Conservation (phyloP, 1,284 basidiomycete genomes). For the Sporisorium sorghi region DNA sequence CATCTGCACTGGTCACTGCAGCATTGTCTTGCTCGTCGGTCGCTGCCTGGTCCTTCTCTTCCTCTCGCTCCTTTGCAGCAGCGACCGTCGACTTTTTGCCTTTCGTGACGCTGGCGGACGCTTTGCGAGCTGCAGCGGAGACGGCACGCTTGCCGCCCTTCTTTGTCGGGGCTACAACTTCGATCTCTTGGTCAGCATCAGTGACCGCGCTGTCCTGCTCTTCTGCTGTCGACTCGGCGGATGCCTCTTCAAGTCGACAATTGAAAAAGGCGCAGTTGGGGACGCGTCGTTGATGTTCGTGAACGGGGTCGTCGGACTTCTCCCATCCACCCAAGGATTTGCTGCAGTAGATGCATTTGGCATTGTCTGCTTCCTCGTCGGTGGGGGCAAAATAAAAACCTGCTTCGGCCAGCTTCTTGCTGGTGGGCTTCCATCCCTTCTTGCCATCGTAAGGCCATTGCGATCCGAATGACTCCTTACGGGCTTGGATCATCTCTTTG, state of each 20-base stretch:
- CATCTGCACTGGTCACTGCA: background rate
- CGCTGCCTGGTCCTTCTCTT: background rate
- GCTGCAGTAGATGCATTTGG: slow-evolving; percentile 67
- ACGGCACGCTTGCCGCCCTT: slow-evolving; percentile 39
- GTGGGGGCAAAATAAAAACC: slow-evolving; percentile 67
- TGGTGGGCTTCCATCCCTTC: slow-evolving; percentile 68
- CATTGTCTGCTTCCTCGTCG: slow-evolving; percentile 61
- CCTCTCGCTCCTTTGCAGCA: slow-evolving; percentile 11
- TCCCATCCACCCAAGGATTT: slow-evolving; percentile 67
- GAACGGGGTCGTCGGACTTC: slow-evolving; percentile 65
- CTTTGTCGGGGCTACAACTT: slow-evolving; percentile 6
- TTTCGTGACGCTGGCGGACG: slow-evolving; percentile 26
- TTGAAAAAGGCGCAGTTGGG: slow-evolving; percentile 68
- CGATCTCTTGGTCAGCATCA: slow-evolving; percentile 1
- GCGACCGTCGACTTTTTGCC: slow-evolving; percentile 17
- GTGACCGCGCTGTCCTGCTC: slow-evolving; percentile 4
- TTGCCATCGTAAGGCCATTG: slow-evolving; percentile 67
- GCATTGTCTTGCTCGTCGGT: background rate
- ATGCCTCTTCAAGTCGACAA: slow-evolving; percentile 29
- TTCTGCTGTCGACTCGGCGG: slow-evolving; percentile 2
- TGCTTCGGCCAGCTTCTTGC: slow-evolving; percentile 67
- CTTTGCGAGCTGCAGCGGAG: slow-evolving; percentile 31
- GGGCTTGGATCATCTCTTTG: slow-evolving; percentile 56
- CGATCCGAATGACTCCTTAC: slow-evolving; percentile 63
- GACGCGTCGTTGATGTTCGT: slow-evolving; percentile 64